Evolutionary conservation across 805 yeast genomes (phyloP).

Genomic region (Zygoascus flipseniorum): DNA sequence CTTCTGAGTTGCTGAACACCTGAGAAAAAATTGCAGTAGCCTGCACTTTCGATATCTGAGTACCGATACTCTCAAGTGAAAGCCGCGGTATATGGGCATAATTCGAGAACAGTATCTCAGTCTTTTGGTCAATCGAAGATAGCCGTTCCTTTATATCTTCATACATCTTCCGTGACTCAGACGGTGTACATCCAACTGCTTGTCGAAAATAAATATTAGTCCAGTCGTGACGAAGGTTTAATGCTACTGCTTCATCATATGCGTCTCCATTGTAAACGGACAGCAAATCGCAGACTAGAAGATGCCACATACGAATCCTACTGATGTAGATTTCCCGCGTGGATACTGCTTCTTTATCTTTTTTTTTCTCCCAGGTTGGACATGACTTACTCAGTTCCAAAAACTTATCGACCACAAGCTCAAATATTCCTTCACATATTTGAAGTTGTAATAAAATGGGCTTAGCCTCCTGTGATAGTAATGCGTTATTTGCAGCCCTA

Average conservation of each 20-base stretch:
- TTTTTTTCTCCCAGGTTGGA: background rate
- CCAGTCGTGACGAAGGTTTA: constrained; percentile 40
- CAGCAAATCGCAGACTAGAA: constrained; percentile 10
- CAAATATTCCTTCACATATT: constrained; percentile 15
- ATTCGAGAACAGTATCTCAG: constrained; percentile 45
- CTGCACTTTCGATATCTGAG: constrained; percentile 61
- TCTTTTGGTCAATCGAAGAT: background rate
- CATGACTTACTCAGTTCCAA: constrained; percentile 4
- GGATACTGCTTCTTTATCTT: background rate
- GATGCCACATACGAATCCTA: constrained; percentile 16
- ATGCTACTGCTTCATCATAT: background rate
- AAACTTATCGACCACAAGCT: constrained; percentile 18
- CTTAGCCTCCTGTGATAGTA: background rate
- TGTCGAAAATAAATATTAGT: constrained; percentile 38
- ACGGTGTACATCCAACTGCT: constrained; percentile 30
- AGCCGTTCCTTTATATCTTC: constrained; percentile 16
- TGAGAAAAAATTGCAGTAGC: constrained; percentile 59
- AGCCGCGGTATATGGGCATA: constrained; percentile 52
- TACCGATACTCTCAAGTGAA: constrained; percentile 39
- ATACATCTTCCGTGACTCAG: constrained; percentile 23
- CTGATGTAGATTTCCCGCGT: background rate
- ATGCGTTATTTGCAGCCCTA: constrained; percentile 1
- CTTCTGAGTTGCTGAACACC: constrained; percentile 28
- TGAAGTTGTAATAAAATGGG: background rate
- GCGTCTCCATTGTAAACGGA: background rate